Base-by-base conservation (phyloP, 2,329 filamentous ascomycete genomes). In the Pyrenophora tritici-repentis region DNA sequence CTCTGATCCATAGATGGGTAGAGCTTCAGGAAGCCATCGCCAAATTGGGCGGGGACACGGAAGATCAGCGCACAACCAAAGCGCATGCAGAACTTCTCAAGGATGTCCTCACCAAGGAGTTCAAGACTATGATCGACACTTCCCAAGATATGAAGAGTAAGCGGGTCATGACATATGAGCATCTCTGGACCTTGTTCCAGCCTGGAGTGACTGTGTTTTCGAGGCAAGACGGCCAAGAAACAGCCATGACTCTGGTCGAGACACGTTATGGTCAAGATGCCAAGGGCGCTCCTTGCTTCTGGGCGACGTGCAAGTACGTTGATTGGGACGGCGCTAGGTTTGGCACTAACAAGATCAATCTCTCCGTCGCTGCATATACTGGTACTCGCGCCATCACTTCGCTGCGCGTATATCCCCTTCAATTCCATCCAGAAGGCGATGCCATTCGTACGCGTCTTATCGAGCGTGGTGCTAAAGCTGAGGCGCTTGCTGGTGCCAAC, bases 1-100 rank as follows among this genome's bases (percentile, higher is more conserved):
- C 83, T 0, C 83, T 90, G 41, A 82, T 88, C 34, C 85, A 90
- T 68, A 80, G 86, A 26, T 89, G 86, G 85, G 73, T 66, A 0
- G 67, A 73, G 38, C 59, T 78, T n/a, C 59, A 66, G 20, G 42
- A 55, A 4, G 62, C 63, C 12, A 65, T 73, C 26, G 34, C 54
- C n/a, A 58, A 60, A 34, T 54, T 65, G 33, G 56, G 59, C 17
- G 59, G 65, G 33, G 65, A 60, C 4, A 68, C 61, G 16, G 68
- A 72, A 22, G 60, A 66, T 3, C 54, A 66, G 26, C 55, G 61
- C 3, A 68, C 61, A 14, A 73, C 66, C 12, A 72, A 73, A 43
- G 62, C 67, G 34, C 76, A 79, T 58, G 73, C 72, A 4, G 55
- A 70, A 35, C 59, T 78, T 0, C 67, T 79, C 6, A 65, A 72